These are phyloP conservation scores for Fusarium udum DNA, from an alignment of 2,329 filamentous ascomycete genomes.

Conservation along the genomic window DNA sequence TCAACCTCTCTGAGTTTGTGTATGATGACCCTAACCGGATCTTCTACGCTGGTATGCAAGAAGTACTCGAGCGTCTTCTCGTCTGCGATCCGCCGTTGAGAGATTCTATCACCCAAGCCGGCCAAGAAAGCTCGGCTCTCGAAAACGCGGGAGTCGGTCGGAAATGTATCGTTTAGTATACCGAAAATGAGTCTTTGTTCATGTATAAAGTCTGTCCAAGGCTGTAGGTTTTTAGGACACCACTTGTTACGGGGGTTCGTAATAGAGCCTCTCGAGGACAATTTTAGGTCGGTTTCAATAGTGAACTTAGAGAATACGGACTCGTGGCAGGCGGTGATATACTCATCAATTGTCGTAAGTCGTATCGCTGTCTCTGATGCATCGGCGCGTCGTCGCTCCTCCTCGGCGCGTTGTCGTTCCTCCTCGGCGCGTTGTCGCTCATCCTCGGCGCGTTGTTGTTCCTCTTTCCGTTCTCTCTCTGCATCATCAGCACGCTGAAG, in stretches of 20 bases:
- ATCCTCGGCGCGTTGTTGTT: not conserved
- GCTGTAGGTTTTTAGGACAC: not conserved
- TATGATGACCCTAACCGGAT: conserved; percentile 45
- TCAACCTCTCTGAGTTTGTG: conserved; percentile 41
- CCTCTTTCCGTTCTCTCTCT: not conserved
- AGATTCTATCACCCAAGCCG: not conserved
- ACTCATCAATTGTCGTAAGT: not conserved
- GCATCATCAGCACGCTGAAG: not conserved
- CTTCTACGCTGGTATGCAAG: conserved; percentile 43
- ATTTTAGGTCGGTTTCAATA: not conserved
- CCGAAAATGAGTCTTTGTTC: not conserved
- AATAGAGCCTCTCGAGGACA: not conserved
- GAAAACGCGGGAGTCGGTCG: not conserved
- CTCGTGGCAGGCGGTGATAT: not conserved
- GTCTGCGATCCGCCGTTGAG: not conserved
- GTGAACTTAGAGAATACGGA: not conserved
- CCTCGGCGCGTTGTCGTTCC: not conserved
- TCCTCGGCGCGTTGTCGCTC: not conserved
- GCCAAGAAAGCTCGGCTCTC: not conserved
- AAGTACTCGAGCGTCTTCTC: conserved; percentile 47
- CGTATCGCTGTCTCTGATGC: not conserved
- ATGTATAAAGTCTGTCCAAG: not conserved
- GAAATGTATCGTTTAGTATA: not conserved
- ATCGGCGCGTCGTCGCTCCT: not conserved
- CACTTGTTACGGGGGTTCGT: not conserved